A percentile compares a stretch with the other conserved stretches of the same genome.
These are phyloP conservation scores for Waitea zeae DNA, from an alignment of 1,284 basidiomycete species.

Conservation along the genomic window DNA sequence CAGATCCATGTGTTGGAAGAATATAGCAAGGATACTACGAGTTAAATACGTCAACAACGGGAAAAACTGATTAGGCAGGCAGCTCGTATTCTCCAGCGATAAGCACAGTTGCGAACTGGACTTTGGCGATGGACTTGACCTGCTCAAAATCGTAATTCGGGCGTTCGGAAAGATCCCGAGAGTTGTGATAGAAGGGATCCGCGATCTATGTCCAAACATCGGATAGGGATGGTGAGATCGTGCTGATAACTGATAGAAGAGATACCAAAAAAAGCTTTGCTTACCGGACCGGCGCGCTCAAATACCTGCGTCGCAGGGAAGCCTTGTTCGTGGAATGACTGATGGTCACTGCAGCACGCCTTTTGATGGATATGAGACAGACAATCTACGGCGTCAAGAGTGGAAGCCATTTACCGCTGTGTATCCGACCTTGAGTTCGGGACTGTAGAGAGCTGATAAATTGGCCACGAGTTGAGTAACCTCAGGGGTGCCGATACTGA, in stretches of 20 bases:
- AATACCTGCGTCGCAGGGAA: constrained; percentile 72
- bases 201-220: constrained; percentile 26
- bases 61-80: too few species aligned
- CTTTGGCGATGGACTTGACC: constrained; percentile 66
- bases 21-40: too few species aligned
- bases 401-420: too few species aligned
- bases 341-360: constrained; percentile 83
- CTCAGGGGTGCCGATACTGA: constrained; percentile 62
- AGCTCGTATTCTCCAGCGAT: constrained; percentile 34
- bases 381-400: constrained; percentile 13
- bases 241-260: too few species aligned
- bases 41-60: too few species aligned
- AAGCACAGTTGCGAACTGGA: constrained; percentile 46
- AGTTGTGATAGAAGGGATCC: constrained; percentile 75
- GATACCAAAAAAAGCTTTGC: too few species aligned
- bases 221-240: neutral
- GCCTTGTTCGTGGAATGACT: constrained; percentile 71
- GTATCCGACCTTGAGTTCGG: constrained; percentile 65
- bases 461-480: constrained; percentile 61
- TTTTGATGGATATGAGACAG: neutral
- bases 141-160: constrained; percentile 70
- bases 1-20: too few species aligned
- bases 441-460: constrained; percentile 60
- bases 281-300: constrained; percentile 60
- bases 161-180: constrained; percentile 61